Percentiles rank a stretch among this genome's conserved stretches.
These are phyloP conservation scores for Eucalyptus virginea DNA, from an alignment of 345 rosid genomes.

Conservation along the genomic window DNA sequence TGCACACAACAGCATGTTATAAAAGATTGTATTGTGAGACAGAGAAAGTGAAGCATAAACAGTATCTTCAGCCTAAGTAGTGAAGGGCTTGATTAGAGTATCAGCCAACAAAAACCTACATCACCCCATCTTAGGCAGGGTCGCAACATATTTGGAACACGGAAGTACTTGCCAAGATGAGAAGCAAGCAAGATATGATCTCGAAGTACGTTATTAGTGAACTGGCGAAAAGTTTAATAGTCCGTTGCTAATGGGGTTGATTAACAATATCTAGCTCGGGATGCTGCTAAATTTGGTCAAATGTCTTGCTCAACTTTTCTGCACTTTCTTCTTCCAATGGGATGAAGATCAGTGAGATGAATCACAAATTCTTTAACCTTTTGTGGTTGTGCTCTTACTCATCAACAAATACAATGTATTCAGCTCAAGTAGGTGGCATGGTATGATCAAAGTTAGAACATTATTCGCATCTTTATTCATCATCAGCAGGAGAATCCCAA, in stretches of 20 bases:
- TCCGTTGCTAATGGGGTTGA: neutral
- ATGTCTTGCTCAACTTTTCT: neutral
- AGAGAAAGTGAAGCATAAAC: neutral
- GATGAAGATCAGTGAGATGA: neutral
- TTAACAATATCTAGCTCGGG: neutral
- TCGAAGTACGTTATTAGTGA: neutral
- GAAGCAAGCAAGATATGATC: neutral
- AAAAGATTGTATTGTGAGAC: neutral
- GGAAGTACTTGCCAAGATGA: neutral
- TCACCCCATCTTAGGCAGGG: neutral
- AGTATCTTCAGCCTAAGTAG: neutral
- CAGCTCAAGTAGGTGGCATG: neutral
- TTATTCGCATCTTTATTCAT: neutral
- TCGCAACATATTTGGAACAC: neutral
- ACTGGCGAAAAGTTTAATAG: neutral
- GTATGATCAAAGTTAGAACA: neutral
- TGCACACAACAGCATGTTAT: neutral
- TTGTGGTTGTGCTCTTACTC: neutral
- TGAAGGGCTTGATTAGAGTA: neutral
- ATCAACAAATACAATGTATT: neutral
- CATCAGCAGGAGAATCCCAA: neutral
- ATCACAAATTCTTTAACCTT: neutral
- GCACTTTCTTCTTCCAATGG: neutral
- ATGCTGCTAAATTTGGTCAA: neutral
- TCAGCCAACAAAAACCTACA: neutral